These are phyloP conservation scores for Odontarrhena argentea DNA, from an alignment of 345 rosid species.

Conservation along the genomic window DNA sequence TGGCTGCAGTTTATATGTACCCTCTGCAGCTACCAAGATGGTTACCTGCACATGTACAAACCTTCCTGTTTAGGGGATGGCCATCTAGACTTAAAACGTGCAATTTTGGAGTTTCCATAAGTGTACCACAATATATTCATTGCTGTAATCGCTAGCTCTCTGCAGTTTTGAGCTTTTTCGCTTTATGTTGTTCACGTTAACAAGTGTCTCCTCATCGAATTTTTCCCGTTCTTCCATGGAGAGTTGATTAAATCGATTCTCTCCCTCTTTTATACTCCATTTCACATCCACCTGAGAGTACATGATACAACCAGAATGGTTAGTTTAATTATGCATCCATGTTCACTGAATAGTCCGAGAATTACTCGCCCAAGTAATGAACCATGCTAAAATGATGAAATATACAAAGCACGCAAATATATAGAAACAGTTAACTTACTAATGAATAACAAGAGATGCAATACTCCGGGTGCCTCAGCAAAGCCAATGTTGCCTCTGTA, in stretches of 20 bases:
- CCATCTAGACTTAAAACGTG: background rate
- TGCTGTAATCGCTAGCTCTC: slow-evolving; percentile 70
- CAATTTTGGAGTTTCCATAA: background rate
- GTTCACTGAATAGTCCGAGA: slow-evolving; percentile 3
- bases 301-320: slow-evolving; percentile 8
- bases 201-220: slow-evolving; percentile 93
- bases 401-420: background rate
- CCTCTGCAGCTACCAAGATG: slow-evolving; percentile 90
- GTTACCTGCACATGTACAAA: slow-evolving; percentile 58
- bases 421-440: slow-evolving; percentile 51
- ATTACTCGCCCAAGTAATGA: slow-evolving; percentile 14
- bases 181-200: slow-evolving; percentile 79
- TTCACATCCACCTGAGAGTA: slow-evolving; percentile 71
- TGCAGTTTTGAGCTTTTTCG: slow-evolving; percentile 59
- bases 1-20: slow-evolving; percentile 70
- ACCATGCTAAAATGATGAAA: slow-evolving; percentile 8
- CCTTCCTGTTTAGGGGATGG: background rate
- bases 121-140: slow-evolving; percentile 89
- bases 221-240: slow-evolving; percentile 97
- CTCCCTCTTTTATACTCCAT: slow-evolving; percentile 73
- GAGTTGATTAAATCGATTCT: slow-evolving; percentile 84
- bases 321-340: slow-evolving; percentile 17
- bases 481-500: slow-evolving; percentile 84
- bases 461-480: slow-evolving; percentile 93
- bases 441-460: slow-evolving; percentile 94